Conservation (phyloP, 108 stramenopile species). For the Licmophora abbreviata region DNA sequence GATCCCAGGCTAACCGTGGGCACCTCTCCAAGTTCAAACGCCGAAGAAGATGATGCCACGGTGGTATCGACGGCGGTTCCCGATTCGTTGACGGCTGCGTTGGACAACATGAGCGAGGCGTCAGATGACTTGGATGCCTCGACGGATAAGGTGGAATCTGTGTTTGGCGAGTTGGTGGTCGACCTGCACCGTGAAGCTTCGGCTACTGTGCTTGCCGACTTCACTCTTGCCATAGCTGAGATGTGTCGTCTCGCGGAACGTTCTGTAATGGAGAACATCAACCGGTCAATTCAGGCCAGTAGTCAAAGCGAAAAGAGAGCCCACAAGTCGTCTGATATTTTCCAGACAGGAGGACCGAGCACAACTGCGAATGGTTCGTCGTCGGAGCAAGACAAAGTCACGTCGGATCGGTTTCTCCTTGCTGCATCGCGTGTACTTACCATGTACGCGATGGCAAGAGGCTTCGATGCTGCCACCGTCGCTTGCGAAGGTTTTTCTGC, state of each 20-base stretch:
- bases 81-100: background rate
- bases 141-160: background rate
- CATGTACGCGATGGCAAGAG: constrained; percentile 57
- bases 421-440: constrained; percentile 58
- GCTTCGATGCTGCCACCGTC: constrained; percentile 36
- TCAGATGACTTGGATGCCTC: constrained; percentile 1
- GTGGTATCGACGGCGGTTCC: background rate
- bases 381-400: constrained; percentile 22
- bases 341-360: constrained; percentile 4
- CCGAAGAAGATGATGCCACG: constrained; percentile 6
- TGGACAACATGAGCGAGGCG: constrained; percentile 7
- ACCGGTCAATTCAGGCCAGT: constrained; percentile 58
- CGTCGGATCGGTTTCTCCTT: constrained; percentile 61
- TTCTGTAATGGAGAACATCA: constrained; percentile 51
- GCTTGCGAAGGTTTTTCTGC: constrained; percentile 23
- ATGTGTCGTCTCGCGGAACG: constrained; percentile 74
- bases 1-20: constrained; percentile 23
- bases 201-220: constrained; percentile 24
- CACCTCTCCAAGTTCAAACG: constrained; percentile 14
- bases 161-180: constrained; percentile 13
- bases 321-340: constrained; percentile 11
- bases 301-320: constrained; percentile 10
- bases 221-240: constrained; percentile 61
- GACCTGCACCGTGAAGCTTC: constrained; percentile 25
- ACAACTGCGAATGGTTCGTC: constrained; percentile 26